Evolutionary conservation across 805 yeast species (phyloP).

Genomic region (Ogataea ramenticola): DNA sequence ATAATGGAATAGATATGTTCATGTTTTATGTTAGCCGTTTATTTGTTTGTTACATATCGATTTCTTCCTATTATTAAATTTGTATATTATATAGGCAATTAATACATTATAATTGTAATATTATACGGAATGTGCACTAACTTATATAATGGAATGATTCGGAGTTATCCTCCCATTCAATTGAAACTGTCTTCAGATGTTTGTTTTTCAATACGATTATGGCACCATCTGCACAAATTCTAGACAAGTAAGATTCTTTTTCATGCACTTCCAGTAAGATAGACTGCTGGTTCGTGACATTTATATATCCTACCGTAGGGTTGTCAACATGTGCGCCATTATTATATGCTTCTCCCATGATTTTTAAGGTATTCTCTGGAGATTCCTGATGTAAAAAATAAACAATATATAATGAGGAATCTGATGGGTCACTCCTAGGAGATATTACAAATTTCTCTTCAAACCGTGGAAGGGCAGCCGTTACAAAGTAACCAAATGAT

Average conservation of each 20-base stretch:
- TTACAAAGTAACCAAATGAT: conserved; percentile 52
- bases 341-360: conserved; percentile 52
- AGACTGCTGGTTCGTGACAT: conserved; percentile 14
- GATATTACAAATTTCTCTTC: conserved; percentile 59
- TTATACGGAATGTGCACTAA: not conserved
- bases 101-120: not conserved
- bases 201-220: conserved; percentile 23
- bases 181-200: not conserved
- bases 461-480: conserved; percentile 47
- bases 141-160: not conserved
- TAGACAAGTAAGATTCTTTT: conserved; percentile 27
- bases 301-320: conserved; percentile 38
- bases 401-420: conserved; percentile 37
- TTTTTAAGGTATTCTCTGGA: conserved; percentile 34
- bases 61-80: not conserved
- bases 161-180: not conserved
- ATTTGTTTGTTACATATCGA: not conserved
- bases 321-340: conserved; percentile 48
- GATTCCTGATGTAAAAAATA: conserved; percentile 31
- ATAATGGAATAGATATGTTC: too few relatives aligned
- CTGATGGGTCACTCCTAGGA: conserved; percentile 45
- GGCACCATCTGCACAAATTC: conserved; percentile 67
- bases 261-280: conserved; percentile 18
- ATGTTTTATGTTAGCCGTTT: too few relatives aligned
- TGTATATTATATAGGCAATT: not conserved